Evolutionary conservation across 306 rosid genomes (phyloP), one percentile per base, ranked within the genome.

Genomic region (Cotoneaster glaucophyllus): DNA sequence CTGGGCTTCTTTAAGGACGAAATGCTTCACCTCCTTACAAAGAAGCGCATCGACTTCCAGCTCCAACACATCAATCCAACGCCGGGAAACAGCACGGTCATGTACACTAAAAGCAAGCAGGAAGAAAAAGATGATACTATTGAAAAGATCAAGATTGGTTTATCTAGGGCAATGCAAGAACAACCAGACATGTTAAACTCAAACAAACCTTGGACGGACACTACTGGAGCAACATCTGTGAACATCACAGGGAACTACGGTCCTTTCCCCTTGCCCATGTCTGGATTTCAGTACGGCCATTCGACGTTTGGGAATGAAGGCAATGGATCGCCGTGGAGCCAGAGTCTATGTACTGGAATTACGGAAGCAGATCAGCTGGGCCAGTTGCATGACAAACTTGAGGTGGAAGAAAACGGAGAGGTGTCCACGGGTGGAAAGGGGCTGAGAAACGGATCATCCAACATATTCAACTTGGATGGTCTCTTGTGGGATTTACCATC

Each of bases 1-100:
- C 93, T 88, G 0, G 96, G 97, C 75, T 89, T 96, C 86, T 92
- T 92, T 76, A 92, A 92, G 83, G 97, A 92, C 39, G 97, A 90
- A 87, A 86, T 92, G 80, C 93, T 85, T 74, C 96, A 91, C 75
- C 95, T 91, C 77, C 95, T 91, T 29, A 87, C 90, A 0, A 93
- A 86, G 85, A 89, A 79, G 77, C 90, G 86, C 25, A 76, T 87
- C 0, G 86, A 83, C 78, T 90, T 85, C 85, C 98, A 90, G 78
- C 79, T 84, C 76, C 98, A 89, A 9, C 87, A 86, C 57, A 77
- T 88, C 21, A 75, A 83, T 31, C 74, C 77, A 15, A 69, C 74
- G 13, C 44, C 69, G 4, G 87, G 83, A 50, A 85, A 80, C 56
- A 71, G 80, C 59, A 43, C 80, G 12, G 52, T 90, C 39, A 71